Conservation (phyloP, 805 yeast species). For the Kuraishia capsulata region DNA sequence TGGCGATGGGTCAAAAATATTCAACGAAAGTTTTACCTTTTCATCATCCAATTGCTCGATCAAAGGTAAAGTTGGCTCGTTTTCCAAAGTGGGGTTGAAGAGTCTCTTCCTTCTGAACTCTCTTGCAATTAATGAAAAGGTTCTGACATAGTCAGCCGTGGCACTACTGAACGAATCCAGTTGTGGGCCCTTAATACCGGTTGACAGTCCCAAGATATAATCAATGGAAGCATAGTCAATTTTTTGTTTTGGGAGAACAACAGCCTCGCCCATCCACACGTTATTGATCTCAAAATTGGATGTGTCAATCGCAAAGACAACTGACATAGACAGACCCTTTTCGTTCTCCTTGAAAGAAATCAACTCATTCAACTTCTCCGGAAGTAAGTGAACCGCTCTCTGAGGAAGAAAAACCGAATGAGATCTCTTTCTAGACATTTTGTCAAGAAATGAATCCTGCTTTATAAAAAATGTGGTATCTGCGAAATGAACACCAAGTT, state of each 20-base stretch:
- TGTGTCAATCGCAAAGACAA: conserved; percentile 73
- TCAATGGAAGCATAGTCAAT: conserved; percentile 50
- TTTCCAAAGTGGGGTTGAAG: conserved; percentile 36
- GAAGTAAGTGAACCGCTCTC: conserved; percentile 56
- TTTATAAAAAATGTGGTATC: conserved; percentile 70
- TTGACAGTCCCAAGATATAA: conserved; percentile 26
- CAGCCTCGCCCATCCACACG: conserved; percentile 68
- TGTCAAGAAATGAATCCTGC: conserved; percentile 71
- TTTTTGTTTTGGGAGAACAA: conserved; percentile 52
- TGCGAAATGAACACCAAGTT: conserved; percentile 77
- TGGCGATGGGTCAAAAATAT: conserved; percentile 54
- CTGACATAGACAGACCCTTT: conserved; percentile 60
- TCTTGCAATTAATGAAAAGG: conserved; percentile 54
- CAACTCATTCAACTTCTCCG: conserved; percentile 49
- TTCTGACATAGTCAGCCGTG: conserved; percentile 55
- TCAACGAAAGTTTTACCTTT: conserved; percentile 59
- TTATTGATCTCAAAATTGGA: conserved; percentile 62
- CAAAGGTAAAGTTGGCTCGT: conserved; percentile 48
- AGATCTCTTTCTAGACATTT: conserved; percentile 85
- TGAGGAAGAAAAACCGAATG: conserved; percentile 86
- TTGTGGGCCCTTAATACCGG: conserved; percentile 9
- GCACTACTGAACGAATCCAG: conserved; percentile 31
- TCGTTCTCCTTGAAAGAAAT: conserved; percentile 55
- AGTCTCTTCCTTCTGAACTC: conserved; percentile 66
- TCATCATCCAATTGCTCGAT: conserved; percentile 84